Evolutionary conservation across 306 rosid genomes (phyloP).

Genomic region (Dicorynia guianensis): DNA sequence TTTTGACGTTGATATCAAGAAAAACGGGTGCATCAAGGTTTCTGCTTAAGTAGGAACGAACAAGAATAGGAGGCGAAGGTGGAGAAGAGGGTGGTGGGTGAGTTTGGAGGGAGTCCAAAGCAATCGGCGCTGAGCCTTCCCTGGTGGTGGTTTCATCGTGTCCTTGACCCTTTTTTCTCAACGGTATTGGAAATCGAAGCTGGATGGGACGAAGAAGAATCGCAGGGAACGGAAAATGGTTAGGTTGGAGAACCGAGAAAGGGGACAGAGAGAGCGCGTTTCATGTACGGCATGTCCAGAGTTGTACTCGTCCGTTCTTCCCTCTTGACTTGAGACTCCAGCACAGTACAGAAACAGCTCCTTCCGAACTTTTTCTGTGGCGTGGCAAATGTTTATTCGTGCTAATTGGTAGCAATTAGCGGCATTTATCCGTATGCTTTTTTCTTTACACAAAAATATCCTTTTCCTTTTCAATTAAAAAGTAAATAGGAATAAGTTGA

Average conservation of each 20-base stretch:
- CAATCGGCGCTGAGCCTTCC: conserved; percentile 19
- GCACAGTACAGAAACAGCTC: neutral
- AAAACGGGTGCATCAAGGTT: neutral
- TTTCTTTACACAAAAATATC: no score
- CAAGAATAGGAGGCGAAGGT: conserved; percentile 56
- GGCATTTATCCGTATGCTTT: neutral
- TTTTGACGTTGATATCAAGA: neutral
- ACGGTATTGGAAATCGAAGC: neutral
- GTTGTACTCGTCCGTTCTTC: conserved; percentile 6
- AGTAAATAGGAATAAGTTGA: no score
- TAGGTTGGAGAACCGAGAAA: neutral
- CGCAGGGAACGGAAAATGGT: neutral
- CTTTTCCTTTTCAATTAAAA: neutral
- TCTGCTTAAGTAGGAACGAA: conserved; percentile 57
- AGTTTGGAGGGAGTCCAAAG: conserved; percentile 44
- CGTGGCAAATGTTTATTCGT: conserved; percentile 15
- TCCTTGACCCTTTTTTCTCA: neutral
- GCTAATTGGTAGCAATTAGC: neutral
- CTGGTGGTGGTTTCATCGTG: conserved; percentile 43
- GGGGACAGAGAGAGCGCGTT: neutral
- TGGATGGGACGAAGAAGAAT: neutral
- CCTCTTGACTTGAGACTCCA: neutral
- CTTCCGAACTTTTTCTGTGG: neutral
- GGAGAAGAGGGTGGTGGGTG: conserved; percentile 55
- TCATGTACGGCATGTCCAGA: conserved; percentile 46